Evolutionary conservation across 1,284 basidiomycete species (phyloP).

Genomic region (Trichosporon asahii): DNA sequence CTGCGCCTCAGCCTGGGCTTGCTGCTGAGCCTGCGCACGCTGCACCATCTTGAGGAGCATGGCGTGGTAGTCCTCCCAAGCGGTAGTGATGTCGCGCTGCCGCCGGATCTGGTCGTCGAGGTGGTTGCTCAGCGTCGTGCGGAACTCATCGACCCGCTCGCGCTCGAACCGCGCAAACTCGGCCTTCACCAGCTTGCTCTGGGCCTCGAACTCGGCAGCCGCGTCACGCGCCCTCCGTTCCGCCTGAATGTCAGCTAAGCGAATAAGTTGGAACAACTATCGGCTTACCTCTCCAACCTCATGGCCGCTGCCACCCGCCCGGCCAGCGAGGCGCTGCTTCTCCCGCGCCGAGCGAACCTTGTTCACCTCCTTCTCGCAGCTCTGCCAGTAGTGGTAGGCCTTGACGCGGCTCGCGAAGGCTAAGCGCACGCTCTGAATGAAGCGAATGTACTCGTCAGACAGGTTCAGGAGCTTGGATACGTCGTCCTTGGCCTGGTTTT

Average conservation of each 20-base stretch:
- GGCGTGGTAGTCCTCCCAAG: slow-evolving; percentile 47
- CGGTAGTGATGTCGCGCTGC: slow-evolving; percentile 44
- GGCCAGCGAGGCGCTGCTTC: slow-evolving; percentile 68
- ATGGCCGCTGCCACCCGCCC: slow-evolving; percentile 52
- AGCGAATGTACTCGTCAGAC: slow-evolving; percentile 87
- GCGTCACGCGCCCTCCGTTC: slow-evolving; percentile 76
- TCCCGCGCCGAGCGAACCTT: slow-evolving; percentile 74
- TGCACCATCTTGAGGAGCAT: slow-evolving; percentile 42
- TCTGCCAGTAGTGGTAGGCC: slow-evolving; percentile 74
- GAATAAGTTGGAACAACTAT: too few relatives aligned
- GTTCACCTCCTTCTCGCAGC: slow-evolving; percentile 68
- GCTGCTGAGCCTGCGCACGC: slow-evolving; percentile 29
- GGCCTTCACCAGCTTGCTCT: slow-evolving; percentile 78
- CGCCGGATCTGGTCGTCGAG: slow-evolving; percentile 42
- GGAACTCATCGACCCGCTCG: slow-evolving; percentile 70
- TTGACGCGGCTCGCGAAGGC: slow-evolving; percentile 70
- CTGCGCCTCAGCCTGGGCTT: background rate
- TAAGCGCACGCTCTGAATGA: slow-evolving; percentile 85
- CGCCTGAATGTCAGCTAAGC: slow-evolving; percentile 57
- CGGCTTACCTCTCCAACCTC: slow-evolving; percentile 70
- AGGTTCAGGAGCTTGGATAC: slow-evolving; percentile 67
- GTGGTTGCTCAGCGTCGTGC: slow-evolving; percentile 40
- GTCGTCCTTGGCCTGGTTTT: slow-evolving; percentile 71
- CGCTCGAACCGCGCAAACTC: slow-evolving; percentile 93
- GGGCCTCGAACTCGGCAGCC: slow-evolving; percentile 81